Evolutionary conservation across 73 alveolate species (phyloP).

Genomic region (Stentor coeruleus): DNA sequence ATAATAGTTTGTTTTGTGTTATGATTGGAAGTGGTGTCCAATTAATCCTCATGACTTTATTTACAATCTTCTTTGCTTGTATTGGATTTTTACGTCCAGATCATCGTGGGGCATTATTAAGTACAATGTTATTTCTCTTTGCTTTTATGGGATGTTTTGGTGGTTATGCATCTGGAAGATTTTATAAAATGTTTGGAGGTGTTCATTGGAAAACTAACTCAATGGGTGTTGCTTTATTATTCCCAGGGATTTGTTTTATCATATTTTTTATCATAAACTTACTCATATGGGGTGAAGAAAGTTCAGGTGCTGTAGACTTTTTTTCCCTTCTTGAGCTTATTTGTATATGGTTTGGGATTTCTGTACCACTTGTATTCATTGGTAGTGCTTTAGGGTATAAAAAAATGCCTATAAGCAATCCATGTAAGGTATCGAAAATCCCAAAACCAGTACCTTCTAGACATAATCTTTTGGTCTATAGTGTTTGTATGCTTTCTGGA

Average conservation of each 20-base stretch:
- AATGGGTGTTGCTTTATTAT: constrained; percentile 26
- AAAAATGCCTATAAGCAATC: constrained; percentile 11
- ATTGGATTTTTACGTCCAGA: constrained; percentile 32
- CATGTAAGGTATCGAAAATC: constrained; percentile 26
- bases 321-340: constrained; percentile 21
- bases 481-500: constrained; percentile 30
- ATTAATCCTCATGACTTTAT: constrained; percentile 26
- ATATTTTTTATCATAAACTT: constrained; percentile 32
- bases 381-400: constrained; percentile 34
- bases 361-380: constrained; percentile 34
- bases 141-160: constrained; percentile 33
- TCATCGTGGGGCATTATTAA: constrained; percentile 30
- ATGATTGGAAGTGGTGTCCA: constrained; percentile 33
- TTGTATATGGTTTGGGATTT: constrained; percentile 36
- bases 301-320: constrained; percentile 39
- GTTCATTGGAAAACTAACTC: constrained; percentile 30
- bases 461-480: background rate
- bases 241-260: constrained; percentile 34
- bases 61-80: constrained; percentile 31
- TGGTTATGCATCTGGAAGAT: constrained; percentile 17
- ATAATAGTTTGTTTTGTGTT: constrained; percentile 14
- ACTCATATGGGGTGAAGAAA: constrained; percentile 24
- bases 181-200: constrained; percentile 23
- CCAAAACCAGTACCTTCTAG: constrained; percentile 32
- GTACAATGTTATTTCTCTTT: constrained; percentile 22